Percentiles rank a stretch among this genome's conserved stretches.
Evolutionary conservation across 1,284 basidiomycete genomes (phyloP).

Genomic region (Ceratobasidium sp.): DNA sequence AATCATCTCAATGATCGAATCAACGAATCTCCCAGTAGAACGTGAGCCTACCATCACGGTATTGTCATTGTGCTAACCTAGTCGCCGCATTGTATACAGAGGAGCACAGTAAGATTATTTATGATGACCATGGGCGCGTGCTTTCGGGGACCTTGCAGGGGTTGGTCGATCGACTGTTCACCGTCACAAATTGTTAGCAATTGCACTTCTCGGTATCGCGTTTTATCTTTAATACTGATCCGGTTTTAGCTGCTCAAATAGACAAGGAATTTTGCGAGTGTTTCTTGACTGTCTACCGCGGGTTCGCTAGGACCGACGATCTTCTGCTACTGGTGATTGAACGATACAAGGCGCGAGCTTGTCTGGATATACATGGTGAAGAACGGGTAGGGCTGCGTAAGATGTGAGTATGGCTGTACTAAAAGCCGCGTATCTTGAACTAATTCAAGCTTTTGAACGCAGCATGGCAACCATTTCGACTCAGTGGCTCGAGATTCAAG

Average conservation of each 20-base stretch:
- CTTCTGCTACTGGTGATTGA: slow-evolving; percentile 21
- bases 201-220: not conserved
- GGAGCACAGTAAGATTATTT: slow-evolving; percentile 4
- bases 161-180: slow-evolving; percentile 13
- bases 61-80: too few species aligned
- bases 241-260: slow-evolving; percentile 8
- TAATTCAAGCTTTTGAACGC: not conserved
- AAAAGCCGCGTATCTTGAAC: not conserved
- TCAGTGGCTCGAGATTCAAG: slow-evolving; percentile 33
- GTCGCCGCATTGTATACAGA: slow-evolving; percentile 20
- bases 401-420: slow-evolving; percentile 15
- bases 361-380: not conserved
- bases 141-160: slow-evolving; percentile 31
- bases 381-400: slow-evolving; percentile 2
- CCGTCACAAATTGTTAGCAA: not conserved
- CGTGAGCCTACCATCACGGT: too few species aligned
- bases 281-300: slow-evolving; percentile 38
- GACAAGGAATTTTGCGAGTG: slow-evolving; percentile 34
- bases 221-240: not conserved
- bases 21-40: too few species aligned
- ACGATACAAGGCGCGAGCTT: slow-evolving; percentile 12
- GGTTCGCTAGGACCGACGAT: slow-evolving; percentile 31
- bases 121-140: slow-evolving; percentile 23
- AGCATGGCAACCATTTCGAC: slow-evolving; percentile 20
- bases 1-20: too few species aligned